These are phyloP conservation scores for Grigorovia transvaalensis DNA, from an alignment of 805 yeast genomes.

Conservation along the genomic window DNA sequence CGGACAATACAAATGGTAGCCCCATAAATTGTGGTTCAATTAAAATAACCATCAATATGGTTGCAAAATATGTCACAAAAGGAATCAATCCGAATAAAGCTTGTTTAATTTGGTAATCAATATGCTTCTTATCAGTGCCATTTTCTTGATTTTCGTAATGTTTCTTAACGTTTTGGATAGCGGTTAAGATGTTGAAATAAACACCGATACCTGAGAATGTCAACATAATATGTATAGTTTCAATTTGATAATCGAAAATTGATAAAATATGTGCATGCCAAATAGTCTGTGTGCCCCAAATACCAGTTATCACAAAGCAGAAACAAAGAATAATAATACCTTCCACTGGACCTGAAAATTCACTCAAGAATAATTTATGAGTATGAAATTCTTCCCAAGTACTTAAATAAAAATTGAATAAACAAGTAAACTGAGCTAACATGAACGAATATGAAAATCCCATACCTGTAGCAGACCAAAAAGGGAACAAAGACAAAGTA, in stretches of 20 bases:
- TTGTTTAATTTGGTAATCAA: constrained; percentile 13
- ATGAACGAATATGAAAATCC: constrained; percentile 58
- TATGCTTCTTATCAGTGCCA: constrained; percentile 15
- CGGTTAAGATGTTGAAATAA: constrained; percentile 59
- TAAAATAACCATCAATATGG: constrained; percentile 39
- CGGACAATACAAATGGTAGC: constrained; percentile 55
- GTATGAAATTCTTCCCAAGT: constrained; percentile 98
- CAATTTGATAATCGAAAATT: constrained; percentile 25
- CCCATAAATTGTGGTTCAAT: constrained; percentile 40
- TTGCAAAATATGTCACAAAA: constrained; percentile 45
- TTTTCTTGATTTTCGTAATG: constrained; percentile 31
- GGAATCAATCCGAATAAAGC: constrained; percentile 58
- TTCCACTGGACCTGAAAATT: constrained; percentile 90
- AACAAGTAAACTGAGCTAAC: constrained; percentile 53
- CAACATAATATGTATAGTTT: constrained; percentile 36
- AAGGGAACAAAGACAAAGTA: constrained; percentile 65
- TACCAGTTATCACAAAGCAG: constrained; percentile 52
- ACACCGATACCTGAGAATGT: constrained; percentile 51
- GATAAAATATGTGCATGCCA: constrained; percentile 44
- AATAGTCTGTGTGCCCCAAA: constrained; percentile 51
- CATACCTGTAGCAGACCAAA: constrained; percentile 63
- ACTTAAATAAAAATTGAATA: constrained; percentile 76
- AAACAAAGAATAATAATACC: constrained; percentile 61
- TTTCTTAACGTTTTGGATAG: constrained; percentile 47
- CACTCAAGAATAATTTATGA: constrained; percentile 67